phyloP scores from a whole-genome alignment of 192 early-diverging fungal species.

The Rhizophlyctis rosea region DNA sequence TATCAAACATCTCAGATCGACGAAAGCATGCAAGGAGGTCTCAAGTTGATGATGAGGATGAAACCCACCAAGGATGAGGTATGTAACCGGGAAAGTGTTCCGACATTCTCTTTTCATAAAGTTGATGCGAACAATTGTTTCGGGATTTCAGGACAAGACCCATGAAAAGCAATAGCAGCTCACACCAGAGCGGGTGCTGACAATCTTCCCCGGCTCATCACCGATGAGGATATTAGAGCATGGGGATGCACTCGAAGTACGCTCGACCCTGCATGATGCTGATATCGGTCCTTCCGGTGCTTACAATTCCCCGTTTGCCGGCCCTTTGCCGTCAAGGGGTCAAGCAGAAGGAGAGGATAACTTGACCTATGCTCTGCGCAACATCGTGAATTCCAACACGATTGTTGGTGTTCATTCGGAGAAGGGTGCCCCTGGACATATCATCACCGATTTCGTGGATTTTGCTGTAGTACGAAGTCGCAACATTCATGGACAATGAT shows the following conservation, averaged over 20 bases:
- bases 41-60: conserved; percentile 42
- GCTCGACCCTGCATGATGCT: conserved; percentile 99
- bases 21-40: no score
- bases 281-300: conserved; percentile 88
- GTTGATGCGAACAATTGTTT: no score
- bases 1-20: no score
- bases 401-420: conserved; percentile 73
- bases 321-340: conserved; percentile 90
- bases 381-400: conserved; percentile 91
- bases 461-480: conserved; percentile 91
- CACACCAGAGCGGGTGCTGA: conserved; percentile 70
- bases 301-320: conserved; percentile 95
- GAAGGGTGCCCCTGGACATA: conserved; percentile 86
- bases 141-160: conserved; percentile 25
- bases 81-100: no score
- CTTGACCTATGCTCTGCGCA: conserved; percentile 90
- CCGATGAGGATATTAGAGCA: conserved; percentile 77
- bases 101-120: no score
- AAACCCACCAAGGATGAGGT: not conserved
- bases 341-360: conserved; percentile 87
- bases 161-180: conserved; percentile 39
- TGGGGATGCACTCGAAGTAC: conserved; percentile 87
- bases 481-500: conserved; percentile 98
- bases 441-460: conserved; percentile 83
- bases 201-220: conserved; percentile 84